These are phyloP conservation scores for Blastocystis sp. DNA, from an alignment of 352 stramenopile genomes.

Conservation along the genomic window DNA sequence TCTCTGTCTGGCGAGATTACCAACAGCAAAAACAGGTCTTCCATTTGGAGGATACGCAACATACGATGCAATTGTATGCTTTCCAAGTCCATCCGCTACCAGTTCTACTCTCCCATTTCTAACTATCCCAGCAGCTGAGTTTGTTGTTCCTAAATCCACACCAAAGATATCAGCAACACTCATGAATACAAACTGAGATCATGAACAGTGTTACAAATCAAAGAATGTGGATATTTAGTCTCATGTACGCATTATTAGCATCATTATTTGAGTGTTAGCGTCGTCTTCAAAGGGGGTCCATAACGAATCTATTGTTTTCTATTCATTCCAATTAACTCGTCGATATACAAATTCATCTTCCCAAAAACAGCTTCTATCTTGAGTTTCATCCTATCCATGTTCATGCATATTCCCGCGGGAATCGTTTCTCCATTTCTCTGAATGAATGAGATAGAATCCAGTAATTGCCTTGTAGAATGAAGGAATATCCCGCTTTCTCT, in stretches of 20 bases:
- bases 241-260: too few relatives aligned
- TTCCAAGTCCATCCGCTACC: background rate
- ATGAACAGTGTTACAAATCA: background rate
- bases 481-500: slow-evolving; percentile 40
- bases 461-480: background rate
- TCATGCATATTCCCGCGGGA: too few relatives aligned
- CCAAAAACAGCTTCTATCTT: too few relatives aligned
- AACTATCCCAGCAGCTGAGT: background rate
- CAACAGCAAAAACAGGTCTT: background rate
- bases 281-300: too few relatives aligned
- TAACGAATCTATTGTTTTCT: too few relatives aligned
- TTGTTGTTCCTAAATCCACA: slow-evolving; percentile 61
- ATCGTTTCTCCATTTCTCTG: background rate
- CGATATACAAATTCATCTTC: too few relatives aligned
- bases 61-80: background rate
- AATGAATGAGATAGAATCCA: background rate
- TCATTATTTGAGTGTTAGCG: too few relatives aligned
- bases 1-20: background rate
- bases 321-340: too few relatives aligned
- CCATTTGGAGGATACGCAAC: background rate
- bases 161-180: background rate
- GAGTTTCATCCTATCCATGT: too few relatives aligned
- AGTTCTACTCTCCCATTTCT: slow-evolving; percentile 26
- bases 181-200: slow-evolving; percentile 9
- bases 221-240: too few relatives aligned